Base-by-base conservation (phyloP, 78 protist genomes). In the Emiliania huxleyi region DNA sequence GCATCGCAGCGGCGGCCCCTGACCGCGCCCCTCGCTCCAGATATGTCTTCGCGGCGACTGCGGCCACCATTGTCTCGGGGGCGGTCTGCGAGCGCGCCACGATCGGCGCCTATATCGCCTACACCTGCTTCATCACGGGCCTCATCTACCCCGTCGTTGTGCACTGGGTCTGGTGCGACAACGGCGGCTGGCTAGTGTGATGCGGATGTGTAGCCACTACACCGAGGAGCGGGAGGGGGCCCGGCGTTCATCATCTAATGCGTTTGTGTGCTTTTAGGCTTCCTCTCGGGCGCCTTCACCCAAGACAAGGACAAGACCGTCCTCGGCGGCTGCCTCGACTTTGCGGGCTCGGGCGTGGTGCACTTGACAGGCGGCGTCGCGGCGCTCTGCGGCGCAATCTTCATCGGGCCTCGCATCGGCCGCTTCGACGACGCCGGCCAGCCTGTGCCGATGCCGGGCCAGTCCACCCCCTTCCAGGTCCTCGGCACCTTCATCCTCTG, bases 331-430 rank as follows among this genome's bases (percentile, higher is more conserved):
- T 2, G 11, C 25, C 43, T 84, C 37, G 94, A 95, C 89, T 92
- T 93, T 92, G 91, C 95, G 18, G 95, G 96, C 42, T 87, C 92
- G 0, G 94, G 93, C 3, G 96, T 94, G 18, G 98, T 97, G n/a
- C 98, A 97, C 95, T 75, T 94, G 89, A 94, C 91, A n/a, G 98
- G 98, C 73, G 98, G 97, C 37, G 22, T 93, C 33, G 83, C 94
- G 15, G 97, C 95, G 21, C 69, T 97, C 29, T 92, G 93, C 35
- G 98, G 98, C 11, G 93, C 97, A 1, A 43, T 84, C 62, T 33
- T 96, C 22, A 69, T 96, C 35, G 98, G 98, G 21, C 98, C 98
- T 0, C 93, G 98, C 29, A 77, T 48, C 11, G 98, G 98, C 42
- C 83, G 97, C 22, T 95, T 96, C 55, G 94, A 90, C 46, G 71